These are phyloP conservation scores for Pseudocercospora pini-densiflorae DNA, from an alignment of 2,329 filamentous ascomycete genomes.

Conservation along the genomic window DNA sequence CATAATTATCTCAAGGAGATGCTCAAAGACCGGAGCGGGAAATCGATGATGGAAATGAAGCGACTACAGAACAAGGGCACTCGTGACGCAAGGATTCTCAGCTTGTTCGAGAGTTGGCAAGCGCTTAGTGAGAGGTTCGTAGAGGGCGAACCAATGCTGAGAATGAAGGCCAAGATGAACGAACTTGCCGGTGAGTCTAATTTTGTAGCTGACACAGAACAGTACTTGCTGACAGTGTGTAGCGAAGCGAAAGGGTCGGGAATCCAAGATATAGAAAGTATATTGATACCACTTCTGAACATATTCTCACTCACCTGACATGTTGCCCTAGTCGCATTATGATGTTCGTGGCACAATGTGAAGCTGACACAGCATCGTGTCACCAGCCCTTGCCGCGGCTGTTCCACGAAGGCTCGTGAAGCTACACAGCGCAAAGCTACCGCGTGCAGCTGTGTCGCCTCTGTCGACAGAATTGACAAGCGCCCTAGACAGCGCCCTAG, in stretches of 20 bases:
- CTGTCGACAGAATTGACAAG: too few species aligned
- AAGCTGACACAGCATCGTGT: background rate
- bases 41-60: conserved; percentile 38
- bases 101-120: conserved; percentile 32
- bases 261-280: conserved; percentile 23
- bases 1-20: conserved; percentile 32
- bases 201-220: background rate
- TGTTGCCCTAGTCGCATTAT: background rate
- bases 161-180: conserved; percentile 37
- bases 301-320: background rate
- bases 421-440: background rate
- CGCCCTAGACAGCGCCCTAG: too few species aligned
- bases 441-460: background rate
- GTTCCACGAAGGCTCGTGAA: background rate
- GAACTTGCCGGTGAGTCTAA: conserved; percentile 33
- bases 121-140: conserved; percentile 35
- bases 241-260: conserved; percentile 23
- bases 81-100: conserved; percentile 30
- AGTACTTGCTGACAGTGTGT: conserved; percentile 5
- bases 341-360: background rate
- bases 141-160: conserved; percentile 34
- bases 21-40: conserved; percentile 33
- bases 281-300: background rate
- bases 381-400: background rate
- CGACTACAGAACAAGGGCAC: conserved; percentile 30